Evolutionary conservation across 108 stramenopile species (phyloP).

Genomic region (Conticribra guillardii): DNA sequence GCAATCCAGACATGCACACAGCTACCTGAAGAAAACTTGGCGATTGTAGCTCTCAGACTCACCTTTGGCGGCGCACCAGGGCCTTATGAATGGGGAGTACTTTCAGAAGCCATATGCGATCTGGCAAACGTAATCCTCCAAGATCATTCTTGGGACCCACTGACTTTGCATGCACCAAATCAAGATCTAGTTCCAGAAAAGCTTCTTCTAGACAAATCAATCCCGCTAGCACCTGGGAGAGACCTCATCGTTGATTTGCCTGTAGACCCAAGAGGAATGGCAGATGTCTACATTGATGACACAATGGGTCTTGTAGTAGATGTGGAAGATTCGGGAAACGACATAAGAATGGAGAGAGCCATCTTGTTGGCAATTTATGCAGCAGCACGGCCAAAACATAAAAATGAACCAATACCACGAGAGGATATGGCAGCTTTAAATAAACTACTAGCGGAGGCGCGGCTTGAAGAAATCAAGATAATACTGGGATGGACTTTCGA

Average conservation of each 20-base stretch:
- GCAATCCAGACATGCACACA: slow-evolving; percentile 24
- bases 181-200: background rate
- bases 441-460: slow-evolving; percentile 12
- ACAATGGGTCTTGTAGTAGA: slow-evolving; percentile 14
- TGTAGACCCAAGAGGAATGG: slow-evolving; percentile 2
- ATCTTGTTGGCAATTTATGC: slow-evolving; percentile 19
- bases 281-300: slow-evolving; percentile 42
- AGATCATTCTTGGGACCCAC: slow-evolving; percentile 27
- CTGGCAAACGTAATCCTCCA: slow-evolving; percentile 16
- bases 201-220: background rate
- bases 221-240: slow-evolving; percentile 15
- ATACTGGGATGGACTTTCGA: background rate
- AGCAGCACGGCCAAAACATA: background rate
- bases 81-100: slow-evolving; percentile 20
- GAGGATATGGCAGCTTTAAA: background rate
- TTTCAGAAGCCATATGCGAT: slow-evolving; percentile 24
- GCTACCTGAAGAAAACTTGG: slow-evolving; percentile 7
- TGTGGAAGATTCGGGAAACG: slow-evolving; percentile 14
- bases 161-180: background rate
- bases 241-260: slow-evolving; percentile 26
- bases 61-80: slow-evolving; percentile 31
- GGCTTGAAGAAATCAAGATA: slow-evolving; percentile 6
- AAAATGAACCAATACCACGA: slow-evolving; percentile 13
- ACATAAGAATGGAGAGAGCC: slow-evolving; percentile 9
- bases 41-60: slow-evolving; percentile 4